Percentiles rank a stretch among this genome's conserved stretches.
Evolutionary conservation across 768 basidiomycete genomes (phyloP).

Genomic region (Filobasidium wieringae): DNA sequence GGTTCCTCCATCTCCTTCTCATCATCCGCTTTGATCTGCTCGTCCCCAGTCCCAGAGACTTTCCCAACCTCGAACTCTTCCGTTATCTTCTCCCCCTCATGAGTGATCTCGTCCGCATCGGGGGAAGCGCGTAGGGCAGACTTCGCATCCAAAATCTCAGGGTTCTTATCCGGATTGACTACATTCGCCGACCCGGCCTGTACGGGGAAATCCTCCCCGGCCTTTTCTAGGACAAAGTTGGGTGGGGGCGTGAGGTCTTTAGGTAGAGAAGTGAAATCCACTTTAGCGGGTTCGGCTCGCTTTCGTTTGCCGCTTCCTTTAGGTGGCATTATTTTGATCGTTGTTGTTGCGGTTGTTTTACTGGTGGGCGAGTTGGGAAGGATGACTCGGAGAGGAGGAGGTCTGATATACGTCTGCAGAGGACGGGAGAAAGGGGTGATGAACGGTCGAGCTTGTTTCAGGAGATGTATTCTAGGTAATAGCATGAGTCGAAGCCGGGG

Average conservation of each 20-base stretch:
- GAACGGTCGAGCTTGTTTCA: too few species aligned
- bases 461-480: too few species aligned
- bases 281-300: neutral
- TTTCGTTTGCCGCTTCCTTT: neutral
- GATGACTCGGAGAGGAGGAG: too few species aligned
- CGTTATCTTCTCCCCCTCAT: neutral
- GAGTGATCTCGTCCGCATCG: neutral
- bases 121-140: slow-evolving; percentile 10
- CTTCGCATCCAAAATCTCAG: slow-evolving; percentile 7
- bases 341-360: too few species aligned
- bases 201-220: neutral
- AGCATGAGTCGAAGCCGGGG: too few species aligned
- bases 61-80: slow-evolving; percentile 9
- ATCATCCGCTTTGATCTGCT: neutral
- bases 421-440: too few species aligned
- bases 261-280: neutral
- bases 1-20: neutral
- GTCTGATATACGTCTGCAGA: too few species aligned
- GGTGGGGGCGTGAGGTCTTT: neutral
- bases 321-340: too few species aligned
- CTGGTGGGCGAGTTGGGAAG: too few species aligned
- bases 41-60: neutral
- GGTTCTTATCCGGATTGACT: slow-evolving; percentile 9
- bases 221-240: neutral
- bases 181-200: neutral